These are phyloP conservation scores for Coniochaeta sp. DNA, from an alignment of 2,329 filamentous ascomycete species.

Conservation along the genomic window DNA sequence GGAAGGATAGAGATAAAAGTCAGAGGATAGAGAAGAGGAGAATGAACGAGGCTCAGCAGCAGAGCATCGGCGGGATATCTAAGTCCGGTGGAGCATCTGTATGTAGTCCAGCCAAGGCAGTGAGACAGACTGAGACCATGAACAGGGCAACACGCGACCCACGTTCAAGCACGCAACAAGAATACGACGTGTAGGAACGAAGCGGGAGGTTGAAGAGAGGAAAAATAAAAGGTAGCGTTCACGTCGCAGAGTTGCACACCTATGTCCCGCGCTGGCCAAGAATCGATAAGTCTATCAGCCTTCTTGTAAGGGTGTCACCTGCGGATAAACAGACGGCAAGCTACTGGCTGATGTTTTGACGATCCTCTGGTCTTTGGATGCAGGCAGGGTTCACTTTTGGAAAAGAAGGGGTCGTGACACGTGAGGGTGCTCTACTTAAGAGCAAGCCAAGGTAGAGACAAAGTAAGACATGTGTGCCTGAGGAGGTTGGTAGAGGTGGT, in stretches of 20 bases:
- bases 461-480: too few relatives aligned
- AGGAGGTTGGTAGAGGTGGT: neutral
- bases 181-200: neutral
- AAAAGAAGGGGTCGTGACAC: constrained; percentile 1
- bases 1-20: too few relatives aligned
- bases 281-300: constrained; percentile 1
- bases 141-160: neutral
- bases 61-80: neutral
- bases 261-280: neutral
- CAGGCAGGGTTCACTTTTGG: constrained; percentile 2
- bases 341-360: neutral
- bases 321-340: constrained; percentile 2
- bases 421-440: constrained; percentile 3
- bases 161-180: neutral
- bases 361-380: constrained; percentile 1
- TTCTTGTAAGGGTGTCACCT: neutral
- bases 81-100: neutral
- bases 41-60: neutral
- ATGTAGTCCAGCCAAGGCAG: neutral
- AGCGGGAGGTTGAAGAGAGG: neutral
- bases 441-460: constrained; percentile 1
- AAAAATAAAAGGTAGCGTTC: neutral
- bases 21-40: neutral
- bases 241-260: neutral
- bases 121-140: constrained; percentile 3